Conservation (phyloP, 306 rosid genomes). For the Lathyrus tuberosus region DNA sequence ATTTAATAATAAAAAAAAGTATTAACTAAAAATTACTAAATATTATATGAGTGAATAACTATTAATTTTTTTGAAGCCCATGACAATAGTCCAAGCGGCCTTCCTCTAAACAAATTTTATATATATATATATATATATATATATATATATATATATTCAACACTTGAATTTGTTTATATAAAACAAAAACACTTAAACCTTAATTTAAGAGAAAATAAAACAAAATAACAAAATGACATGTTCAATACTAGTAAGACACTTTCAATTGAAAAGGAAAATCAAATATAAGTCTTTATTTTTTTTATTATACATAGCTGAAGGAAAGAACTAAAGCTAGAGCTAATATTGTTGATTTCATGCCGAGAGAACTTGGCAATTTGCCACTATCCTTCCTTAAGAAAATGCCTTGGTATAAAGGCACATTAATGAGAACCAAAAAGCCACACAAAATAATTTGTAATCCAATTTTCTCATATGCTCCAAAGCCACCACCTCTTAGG, state of each 20-base stretch:
- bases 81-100: too few species aligned
- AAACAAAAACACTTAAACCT: too few species aligned
- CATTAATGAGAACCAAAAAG: conserved; percentile 62
- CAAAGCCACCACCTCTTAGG: conserved; percentile 34
- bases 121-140: too few species aligned
- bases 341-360: conserved; percentile 50
- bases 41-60: too few species aligned
- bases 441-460: conserved; percentile 65
- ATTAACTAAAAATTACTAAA: too few species aligned
- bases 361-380: conserved; percentile 57
- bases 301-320: conserved; percentile 29
- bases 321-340: conserved; percentile 27
- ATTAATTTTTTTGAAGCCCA: too few species aligned
- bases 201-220: not conserved
- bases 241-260: not conserved
- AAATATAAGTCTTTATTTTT: not conserved
- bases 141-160: too few species aligned
- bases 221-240: not conserved
- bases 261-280: not conserved
- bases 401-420: conserved; percentile 70
- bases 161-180: too few species aligned
- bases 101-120: too few species aligned
- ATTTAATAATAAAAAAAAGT: too few species aligned
- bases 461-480: conserved; percentile 46
- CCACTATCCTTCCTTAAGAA: conserved; percentile 79